A percentile compares a stretch with the other conserved stretches of the same genome.
phyloP scores from a whole-genome alignment of 345 rosid genomes.

The Lumnitzera littorea region DNA sequence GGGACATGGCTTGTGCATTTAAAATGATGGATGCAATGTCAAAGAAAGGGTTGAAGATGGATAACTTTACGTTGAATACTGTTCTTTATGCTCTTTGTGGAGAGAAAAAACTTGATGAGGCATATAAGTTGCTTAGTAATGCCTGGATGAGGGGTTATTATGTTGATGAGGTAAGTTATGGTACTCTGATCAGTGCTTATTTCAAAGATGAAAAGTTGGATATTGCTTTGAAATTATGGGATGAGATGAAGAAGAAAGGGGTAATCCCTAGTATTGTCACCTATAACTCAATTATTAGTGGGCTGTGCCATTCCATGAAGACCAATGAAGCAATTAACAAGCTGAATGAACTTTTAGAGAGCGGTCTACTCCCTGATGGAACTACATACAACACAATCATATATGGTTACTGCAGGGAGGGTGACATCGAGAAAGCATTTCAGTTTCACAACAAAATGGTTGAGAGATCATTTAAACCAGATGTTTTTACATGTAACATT shows the following conservation, averaged over 20 bases:
- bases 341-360: slow-evolving; percentile 60
- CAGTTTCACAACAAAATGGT: slow-evolving; percentile 68
- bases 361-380: slow-evolving; percentile 56
- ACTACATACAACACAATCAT: slow-evolving; percentile 63
- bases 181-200: slow-evolving; percentile 62
- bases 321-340: slow-evolving; percentile 58
- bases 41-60: slow-evolving; percentile 62
- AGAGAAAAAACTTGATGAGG: slow-evolving; percentile 55
- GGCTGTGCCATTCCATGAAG: slow-evolving; percentile 56
- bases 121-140: slow-evolving; percentile 39
- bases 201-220: slow-evolving; percentile 43
- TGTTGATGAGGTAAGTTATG: slow-evolving; percentile 73
- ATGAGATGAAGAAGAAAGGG: slow-evolving; percentile 67
- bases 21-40: slow-evolving; percentile 68
- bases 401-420: slow-evolving; percentile 65
- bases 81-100: slow-evolving; percentile 53
- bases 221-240: slow-evolving; percentile 61
- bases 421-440: slow-evolving; percentile 68
- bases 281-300: slow-evolving; percentile 60
- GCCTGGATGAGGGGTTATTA: slow-evolving; percentile 61
- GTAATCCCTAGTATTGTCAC: slow-evolving; percentile 56
- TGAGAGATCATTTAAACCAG: slow-evolving; percentile 65
- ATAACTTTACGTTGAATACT: slow-evolving; percentile 59
- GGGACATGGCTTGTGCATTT: slow-evolving; percentile 56
- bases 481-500: slow-evolving; percentile 54